These are phyloP conservation scores for Xylariomycetidae sp. DNA, from an alignment of 2,329 filamentous ascomycete genomes.

Conservation along the genomic window DNA sequence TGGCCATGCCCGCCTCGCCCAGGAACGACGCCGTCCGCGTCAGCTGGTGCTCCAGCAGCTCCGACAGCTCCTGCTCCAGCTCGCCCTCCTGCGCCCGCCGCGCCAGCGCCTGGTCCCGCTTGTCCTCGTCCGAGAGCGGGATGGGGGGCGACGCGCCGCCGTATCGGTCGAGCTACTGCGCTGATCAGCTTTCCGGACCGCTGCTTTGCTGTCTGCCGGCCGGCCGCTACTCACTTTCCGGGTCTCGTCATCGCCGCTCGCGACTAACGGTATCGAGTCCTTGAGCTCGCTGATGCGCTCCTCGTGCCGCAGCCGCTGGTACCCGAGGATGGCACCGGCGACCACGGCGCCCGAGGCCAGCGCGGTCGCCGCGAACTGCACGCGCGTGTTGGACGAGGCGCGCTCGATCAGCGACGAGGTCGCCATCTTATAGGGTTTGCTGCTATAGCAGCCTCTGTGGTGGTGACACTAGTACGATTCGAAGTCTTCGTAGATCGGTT, in stretches of 20 bases:
- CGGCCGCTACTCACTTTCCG: not conserved
- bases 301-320: conserved; percentile 52
- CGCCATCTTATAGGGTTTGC: conserved; percentile 3
- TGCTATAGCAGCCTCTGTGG: conserved; percentile 1
- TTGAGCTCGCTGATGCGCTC: conserved; percentile 53
- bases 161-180: conserved; percentile 51
- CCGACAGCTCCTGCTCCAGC: conserved; percentile 73
- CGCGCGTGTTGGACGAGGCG: conserved; percentile 37
- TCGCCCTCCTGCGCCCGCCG: conserved; percentile 55
- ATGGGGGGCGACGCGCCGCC: conserved; percentile 39
- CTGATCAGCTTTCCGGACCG: conserved; percentile 15
- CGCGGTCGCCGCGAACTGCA: conserved; percentile 67
- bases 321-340: conserved; percentile 54
- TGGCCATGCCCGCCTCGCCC: conserved; percentile 70
- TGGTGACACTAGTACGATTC: not conserved
- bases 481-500: conserved; percentile 3
- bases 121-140: conserved; percentile 61
- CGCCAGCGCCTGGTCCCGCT: conserved; percentile 52
- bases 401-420: conserved; percentile 38
- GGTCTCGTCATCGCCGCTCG: conserved; percentile 22
- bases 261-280: conserved; percentile 47
- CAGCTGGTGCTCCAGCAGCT: conserved; percentile 89
- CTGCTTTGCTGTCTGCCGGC: too few species aligned
- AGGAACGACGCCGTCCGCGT: conserved; percentile 91
- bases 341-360: conserved; percentile 56